phyloP scores from a whole-genome alignment of 805 yeast genomes.

The Wickerhamiella nectarea region DNA sequence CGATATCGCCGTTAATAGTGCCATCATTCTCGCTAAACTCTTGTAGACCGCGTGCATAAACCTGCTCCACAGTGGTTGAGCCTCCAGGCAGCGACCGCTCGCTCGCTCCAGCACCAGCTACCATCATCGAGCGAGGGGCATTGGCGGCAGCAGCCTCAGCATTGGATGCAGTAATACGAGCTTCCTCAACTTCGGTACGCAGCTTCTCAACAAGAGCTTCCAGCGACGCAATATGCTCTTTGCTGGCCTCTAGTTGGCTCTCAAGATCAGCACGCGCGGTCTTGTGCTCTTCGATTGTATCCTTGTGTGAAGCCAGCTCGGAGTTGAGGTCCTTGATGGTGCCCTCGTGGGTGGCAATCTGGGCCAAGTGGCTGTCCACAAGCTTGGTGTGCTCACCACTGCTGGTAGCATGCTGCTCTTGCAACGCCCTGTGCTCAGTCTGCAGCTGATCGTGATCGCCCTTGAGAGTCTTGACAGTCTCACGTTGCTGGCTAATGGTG shows the following conservation, averaged over 20 bases:
- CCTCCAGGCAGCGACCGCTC: constrained; percentile 28
- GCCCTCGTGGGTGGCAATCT: constrained; percentile 2
- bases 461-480: constrained; percentile 51
- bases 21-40: constrained; percentile 19
- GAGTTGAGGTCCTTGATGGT: constrained; percentile 10
- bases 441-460: constrained; percentile 6
- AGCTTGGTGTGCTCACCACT: constrained; percentile 9
- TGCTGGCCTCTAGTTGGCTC: neutral
- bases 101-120: constrained; percentile 5
- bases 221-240: constrained; percentile 13
- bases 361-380: neutral
- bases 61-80: neutral
- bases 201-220: constrained; percentile 23
- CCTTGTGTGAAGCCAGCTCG: constrained; percentile 3
- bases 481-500: constrained; percentile 60
- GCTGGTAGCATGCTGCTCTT: constrained; percentile 4
- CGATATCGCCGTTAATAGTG: constrained; percentile 62
- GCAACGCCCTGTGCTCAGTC: constrained; percentile 8
- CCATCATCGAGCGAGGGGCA: constrained; percentile 9
- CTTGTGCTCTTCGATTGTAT: neutral
- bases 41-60: constrained; percentile 11
- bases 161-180: constrained; percentile 12
- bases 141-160: constrained; percentile 9
- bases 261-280: constrained; percentile 15
- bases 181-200: constrained; percentile 20